These are phyloP conservation scores for Amoeboaphelidium protococcarum DNA, from an alignment of 371 early-diverging fungal species.

Conservation along the genomic window DNA sequence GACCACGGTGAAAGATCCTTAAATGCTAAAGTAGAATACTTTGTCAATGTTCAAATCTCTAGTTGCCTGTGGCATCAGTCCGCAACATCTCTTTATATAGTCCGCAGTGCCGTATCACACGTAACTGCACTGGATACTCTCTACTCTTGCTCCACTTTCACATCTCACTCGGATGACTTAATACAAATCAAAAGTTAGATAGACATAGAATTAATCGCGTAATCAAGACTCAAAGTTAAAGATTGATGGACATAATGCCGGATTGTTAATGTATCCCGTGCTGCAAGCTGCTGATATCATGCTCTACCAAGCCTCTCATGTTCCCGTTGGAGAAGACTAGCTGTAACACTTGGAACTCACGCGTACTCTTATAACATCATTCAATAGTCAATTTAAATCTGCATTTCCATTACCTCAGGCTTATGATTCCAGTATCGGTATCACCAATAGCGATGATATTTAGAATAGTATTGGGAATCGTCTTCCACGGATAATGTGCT, in stretches of 20 bases:
- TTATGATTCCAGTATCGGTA: too few species aligned
- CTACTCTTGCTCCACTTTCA: constrained; percentile 54
- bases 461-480: too few species aligned
- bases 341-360: constrained; percentile 69
- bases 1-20: constrained; percentile 50
- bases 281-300: constrained; percentile 85
- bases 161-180: constrained; percentile 84
- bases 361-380: too few species aligned
- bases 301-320: constrained; percentile 55
- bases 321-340: constrained; percentile 87
- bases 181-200: constrained; percentile 50
- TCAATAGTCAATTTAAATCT: too few species aligned
- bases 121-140: constrained; percentile 60
- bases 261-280: constrained; percentile 71
- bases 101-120: constrained; percentile 41
- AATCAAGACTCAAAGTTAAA: constrained; percentile 12
- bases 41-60: constrained; percentile 38
- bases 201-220: constrained; percentile 4
- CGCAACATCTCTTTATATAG: constrained; percentile 54
- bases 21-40: constrained; percentile 25
- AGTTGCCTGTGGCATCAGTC: constrained; percentile 66
- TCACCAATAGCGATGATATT: too few species aligned
- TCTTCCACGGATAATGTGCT: too few species aligned
- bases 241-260: constrained; percentile 19
- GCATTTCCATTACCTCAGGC: too few species aligned